phyloP scores from a whole-genome alignment of 1,284 basidiomycete genomes.

The Sanguinoderma infundibulare region DNA sequence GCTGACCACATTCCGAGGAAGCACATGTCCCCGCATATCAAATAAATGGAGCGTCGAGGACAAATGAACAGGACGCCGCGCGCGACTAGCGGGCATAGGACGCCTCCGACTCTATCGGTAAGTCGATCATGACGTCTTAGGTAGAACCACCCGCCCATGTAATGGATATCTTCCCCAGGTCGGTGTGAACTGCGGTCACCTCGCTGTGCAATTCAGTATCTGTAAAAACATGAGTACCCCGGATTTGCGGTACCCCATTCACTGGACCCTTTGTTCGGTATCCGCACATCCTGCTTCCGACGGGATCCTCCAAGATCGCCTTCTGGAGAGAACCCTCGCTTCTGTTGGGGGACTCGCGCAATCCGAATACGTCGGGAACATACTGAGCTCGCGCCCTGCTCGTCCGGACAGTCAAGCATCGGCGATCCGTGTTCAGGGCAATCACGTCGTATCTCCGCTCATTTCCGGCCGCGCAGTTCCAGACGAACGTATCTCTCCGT shows the following conservation, averaged over 20 bases:
- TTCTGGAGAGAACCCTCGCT: neutral
- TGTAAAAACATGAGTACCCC: neutral
- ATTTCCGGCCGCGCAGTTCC: neutral
- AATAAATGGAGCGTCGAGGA: neutral
- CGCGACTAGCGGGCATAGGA: neutral
- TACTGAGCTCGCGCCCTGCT: neutral
- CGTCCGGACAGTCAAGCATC: neutral
- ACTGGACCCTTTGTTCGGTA: neutral
- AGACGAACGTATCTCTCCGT: neutral
- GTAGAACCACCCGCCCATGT: neutral
- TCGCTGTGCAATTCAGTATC: neutral
- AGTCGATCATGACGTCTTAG: slow-evolving; percentile 13
- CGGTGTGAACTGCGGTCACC: slow-evolving; percentile 1
- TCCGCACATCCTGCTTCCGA: neutral
- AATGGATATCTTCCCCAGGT: neutral
- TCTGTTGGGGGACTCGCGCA: neutral
- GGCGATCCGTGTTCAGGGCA: neutral
- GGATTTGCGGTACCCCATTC: neutral
- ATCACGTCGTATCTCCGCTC: slow-evolving; percentile 7
- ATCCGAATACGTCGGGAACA: slow-evolving; percentile 1
- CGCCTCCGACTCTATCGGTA: slow-evolving; percentile 4
- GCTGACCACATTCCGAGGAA: neutral
- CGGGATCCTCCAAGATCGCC: neutral
- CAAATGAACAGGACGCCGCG: neutral
- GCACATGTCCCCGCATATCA: neutral